Percentiles rank a stretch among this genome's conserved stretches.
These are phyloP conservation scores for Allodekkera sacchari DNA, from an alignment of 805 yeast species.

Conservation along the genomic window DNA sequence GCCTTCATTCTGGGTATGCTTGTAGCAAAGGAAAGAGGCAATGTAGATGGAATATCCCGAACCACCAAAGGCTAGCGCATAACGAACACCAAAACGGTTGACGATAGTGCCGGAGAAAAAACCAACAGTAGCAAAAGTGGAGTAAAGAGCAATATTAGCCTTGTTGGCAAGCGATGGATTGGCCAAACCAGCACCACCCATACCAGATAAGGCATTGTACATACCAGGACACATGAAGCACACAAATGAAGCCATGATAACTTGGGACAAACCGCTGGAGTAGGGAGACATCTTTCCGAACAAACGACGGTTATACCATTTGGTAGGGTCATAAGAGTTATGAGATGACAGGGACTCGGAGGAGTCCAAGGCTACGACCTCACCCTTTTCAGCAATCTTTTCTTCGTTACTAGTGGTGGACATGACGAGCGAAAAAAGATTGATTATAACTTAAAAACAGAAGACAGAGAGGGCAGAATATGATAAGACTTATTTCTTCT, in stretches of 20 bases:
- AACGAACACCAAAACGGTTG: slow-evolving; percentile 39
- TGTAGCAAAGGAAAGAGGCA: slow-evolving; percentile 41
- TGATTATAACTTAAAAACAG: no score
- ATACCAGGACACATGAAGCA: slow-evolving; percentile 43
- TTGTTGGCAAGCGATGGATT: slow-evolving; percentile 33
- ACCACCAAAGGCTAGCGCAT: slow-evolving; percentile 43
- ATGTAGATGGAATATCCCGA: slow-evolving; percentile 47
- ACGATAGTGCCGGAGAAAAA: slow-evolving; percentile 49
- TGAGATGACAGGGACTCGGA: no score
- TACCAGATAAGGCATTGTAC: slow-evolving; percentile 43
- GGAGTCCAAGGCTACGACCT: no score
- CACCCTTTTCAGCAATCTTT: no score
- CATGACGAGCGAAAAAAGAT: no score
- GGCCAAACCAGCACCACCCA: slow-evolving; percentile 38
- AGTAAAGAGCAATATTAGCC: slow-evolving; percentile 44
- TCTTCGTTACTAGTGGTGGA: no score
- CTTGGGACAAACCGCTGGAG: slow-evolving; percentile 33
- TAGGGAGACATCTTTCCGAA: slow-evolving; percentile 27
- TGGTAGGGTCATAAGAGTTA: slow-evolving; percentile 3
- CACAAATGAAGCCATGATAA: slow-evolving; percentile 38
- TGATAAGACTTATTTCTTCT: no score
- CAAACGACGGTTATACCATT: slow-evolving; percentile 32
- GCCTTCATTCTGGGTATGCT: slow-evolving; percentile 38
- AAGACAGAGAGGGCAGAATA: no score
- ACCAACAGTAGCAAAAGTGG: slow-evolving; percentile 49